Conservation (phyloP, 257 asterid species). For the Haberlea rhodopensis region DNA sequence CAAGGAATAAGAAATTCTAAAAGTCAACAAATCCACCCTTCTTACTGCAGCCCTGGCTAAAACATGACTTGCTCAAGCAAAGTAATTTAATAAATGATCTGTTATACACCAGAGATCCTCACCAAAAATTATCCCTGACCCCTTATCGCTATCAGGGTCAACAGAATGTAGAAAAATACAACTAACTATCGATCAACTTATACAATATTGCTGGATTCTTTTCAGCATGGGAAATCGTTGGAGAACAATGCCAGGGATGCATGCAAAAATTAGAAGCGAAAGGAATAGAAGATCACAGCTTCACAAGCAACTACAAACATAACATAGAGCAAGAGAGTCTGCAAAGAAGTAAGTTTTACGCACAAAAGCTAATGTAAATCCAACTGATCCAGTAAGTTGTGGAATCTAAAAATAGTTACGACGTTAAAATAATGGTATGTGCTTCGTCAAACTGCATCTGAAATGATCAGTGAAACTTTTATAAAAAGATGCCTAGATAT, state of each 20-base stretch:
- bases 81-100: not conserved
- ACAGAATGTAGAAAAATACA: not conserved
- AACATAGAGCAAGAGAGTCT: not conserved
- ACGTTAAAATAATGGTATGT: conserved; percentile 1
- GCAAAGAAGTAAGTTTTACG: no score
- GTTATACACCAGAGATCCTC: not conserved
- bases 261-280: not conserved
- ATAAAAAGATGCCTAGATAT: not conserved
- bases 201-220: not conserved
- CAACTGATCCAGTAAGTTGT: not conserved
- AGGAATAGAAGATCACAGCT: no score
- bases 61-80: not conserved
- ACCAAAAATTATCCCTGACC: not conserved
- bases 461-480: not conserved
- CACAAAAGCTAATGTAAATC: not conserved
- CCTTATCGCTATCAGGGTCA: not conserved
- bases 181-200: not conserved
- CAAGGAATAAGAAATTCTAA: not conserved
- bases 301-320: not conserved
- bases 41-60: no score
- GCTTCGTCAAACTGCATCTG: conserved; percentile 4
- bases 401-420: not conserved
- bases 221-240: not conserved
- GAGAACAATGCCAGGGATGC: not conserved
- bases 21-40: not conserved